Evolutionary conservation across 2,329 filamentous ascomycete species (phyloP), one percentile per base, ranked within the genome.

Genomic region (Thelonectria olida): DNA sequence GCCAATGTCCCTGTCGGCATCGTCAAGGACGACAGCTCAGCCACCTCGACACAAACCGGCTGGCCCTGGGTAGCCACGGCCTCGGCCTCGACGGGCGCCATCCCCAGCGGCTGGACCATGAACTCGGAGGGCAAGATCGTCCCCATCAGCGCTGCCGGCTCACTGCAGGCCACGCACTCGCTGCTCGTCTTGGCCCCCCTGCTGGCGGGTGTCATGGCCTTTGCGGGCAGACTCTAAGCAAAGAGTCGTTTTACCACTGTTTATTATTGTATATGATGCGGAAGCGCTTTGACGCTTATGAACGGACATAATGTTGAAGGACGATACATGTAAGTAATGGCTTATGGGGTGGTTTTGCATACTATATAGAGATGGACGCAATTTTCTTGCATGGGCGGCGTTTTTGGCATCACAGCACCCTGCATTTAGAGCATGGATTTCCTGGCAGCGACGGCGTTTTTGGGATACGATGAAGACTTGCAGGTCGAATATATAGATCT

Each of bases 41-140:
- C 81, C 61, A 84, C 81, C 44, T 78, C 80, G 34, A 87, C 84
- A 4, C 85, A 85, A 66, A 88, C 87, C 8, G 85, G 86, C 49
- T 91, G 86, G 83, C 90, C 90, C 20, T 93, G 90, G 90, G 85
- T 88, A 27, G 82, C 84, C 45, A 79, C 79, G 56, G 79, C 85
- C 57, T 83, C 83, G 6, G 82, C 82, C 13, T 81, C 85, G 12
- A 80, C 80, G 27, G 80, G 84, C 5, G 78, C 81, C 64, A 87
- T 97, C 61, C 93, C 94, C 39, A 87, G 84, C 71, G 92, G 92
- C 61, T 97, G 92, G 92, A 85, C 89, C 63, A 92, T 96, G 79
- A 92, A 89, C 51, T 83, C 88, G 63, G 86, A 88, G 68, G 92
- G 92, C 74, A 95, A 94, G 81, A 88, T 96, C 71, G 84, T 93